Evolutionary conservation across 2,329 filamentous ascomycete species (phyloP).

Genomic region (Waltergamsia citrina): DNA sequence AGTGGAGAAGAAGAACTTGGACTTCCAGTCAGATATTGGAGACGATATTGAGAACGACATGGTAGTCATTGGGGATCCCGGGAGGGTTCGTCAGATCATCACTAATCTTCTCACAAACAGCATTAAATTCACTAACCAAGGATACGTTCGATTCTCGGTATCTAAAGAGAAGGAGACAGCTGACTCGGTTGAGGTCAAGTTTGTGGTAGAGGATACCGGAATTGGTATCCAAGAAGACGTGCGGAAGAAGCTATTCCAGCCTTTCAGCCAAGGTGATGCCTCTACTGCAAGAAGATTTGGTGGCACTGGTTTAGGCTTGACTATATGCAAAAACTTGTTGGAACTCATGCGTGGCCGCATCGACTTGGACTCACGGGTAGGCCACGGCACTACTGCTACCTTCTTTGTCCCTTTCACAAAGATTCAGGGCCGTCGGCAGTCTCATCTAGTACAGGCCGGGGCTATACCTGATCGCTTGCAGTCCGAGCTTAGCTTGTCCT

Average conservation of each 20-base stretch:
- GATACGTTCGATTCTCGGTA: slow-evolving; percentile 58
- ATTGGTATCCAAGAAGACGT: slow-evolving; percentile 77
- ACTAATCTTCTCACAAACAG: slow-evolving; percentile 71
- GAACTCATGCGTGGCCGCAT: slow-evolving; percentile 76
- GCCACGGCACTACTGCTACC: slow-evolving; percentile 61
- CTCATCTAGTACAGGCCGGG: slow-evolving; percentile 50
- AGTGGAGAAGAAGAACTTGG: slow-evolving; percentile 69
- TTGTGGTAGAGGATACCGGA: slow-evolving; percentile 67
- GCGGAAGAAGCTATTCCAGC: slow-evolving; percentile 62
- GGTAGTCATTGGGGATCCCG: slow-evolving; percentile 79
- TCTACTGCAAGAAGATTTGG: slow-evolving; percentile 73
- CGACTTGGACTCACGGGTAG: slow-evolving; percentile 55
- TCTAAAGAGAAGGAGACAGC: slow-evolving; percentile 52
- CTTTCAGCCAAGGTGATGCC: slow-evolving; percentile 74
- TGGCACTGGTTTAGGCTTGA: slow-evolving; percentile 68
- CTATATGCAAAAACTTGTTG: slow-evolving; percentile 72
- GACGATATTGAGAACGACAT: slow-evolving; percentile 55
- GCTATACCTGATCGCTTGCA: slow-evolving; percentile 59
- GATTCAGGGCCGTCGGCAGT: slow-evolving; percentile 38
- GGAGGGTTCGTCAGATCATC: slow-evolving; percentile 73
- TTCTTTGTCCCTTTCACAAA: slow-evolving; percentile 75
- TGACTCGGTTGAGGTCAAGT: slow-evolving; percentile 58
- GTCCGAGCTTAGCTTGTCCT: slow-evolving; percentile 54
- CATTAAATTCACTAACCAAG: slow-evolving; percentile 65
- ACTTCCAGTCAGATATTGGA: slow-evolving; percentile 57